phyloP scores from a whole-genome alignment of 345 rosid genomes.

The Eucalyptus polybractea region DNA sequence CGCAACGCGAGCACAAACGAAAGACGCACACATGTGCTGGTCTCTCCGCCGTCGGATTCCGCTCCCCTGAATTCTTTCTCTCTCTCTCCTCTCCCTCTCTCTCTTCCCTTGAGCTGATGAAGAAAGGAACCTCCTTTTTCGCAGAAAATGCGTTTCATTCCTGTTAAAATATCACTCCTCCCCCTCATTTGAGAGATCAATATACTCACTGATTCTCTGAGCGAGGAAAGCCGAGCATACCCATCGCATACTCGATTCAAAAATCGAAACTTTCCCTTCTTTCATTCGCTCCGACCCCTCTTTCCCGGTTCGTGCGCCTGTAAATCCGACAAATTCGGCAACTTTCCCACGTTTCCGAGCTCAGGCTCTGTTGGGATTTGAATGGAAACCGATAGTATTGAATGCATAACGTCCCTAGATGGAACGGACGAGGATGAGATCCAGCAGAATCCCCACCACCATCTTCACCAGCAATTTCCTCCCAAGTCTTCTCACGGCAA shows the following conservation, averaged over 20 bases:
- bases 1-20: neutral
- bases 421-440: slow-evolving; percentile 79
- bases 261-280: neutral
- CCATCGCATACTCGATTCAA: neutral
- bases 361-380: neutral
- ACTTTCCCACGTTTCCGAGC: neutral
- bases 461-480: slow-evolving; percentile 5
- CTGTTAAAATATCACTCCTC: neutral
- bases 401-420: slow-evolving; percentile 66
- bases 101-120: neutral
- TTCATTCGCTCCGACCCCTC: neutral
- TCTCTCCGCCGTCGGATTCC: neutral
- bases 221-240: neutral
- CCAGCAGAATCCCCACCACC: slow-evolving; percentile 32
- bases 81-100: neutral
- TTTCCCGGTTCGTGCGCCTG: neutral
- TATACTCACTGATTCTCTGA: neutral
- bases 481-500: neutral
- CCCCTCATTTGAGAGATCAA: neutral
- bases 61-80: neutral
- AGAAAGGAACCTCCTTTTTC: neutral
- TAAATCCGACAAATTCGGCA: neutral
- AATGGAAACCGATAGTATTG: slow-evolving; percentile 74
- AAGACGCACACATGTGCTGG: neutral
- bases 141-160: neutral